Percentiles rank a stretch among this genome's conserved stretches.
These are phyloP conservation scores for Poa annua DNA, from an alignment of 176 grass and related monocot species.

Conservation along the genomic window DNA sequence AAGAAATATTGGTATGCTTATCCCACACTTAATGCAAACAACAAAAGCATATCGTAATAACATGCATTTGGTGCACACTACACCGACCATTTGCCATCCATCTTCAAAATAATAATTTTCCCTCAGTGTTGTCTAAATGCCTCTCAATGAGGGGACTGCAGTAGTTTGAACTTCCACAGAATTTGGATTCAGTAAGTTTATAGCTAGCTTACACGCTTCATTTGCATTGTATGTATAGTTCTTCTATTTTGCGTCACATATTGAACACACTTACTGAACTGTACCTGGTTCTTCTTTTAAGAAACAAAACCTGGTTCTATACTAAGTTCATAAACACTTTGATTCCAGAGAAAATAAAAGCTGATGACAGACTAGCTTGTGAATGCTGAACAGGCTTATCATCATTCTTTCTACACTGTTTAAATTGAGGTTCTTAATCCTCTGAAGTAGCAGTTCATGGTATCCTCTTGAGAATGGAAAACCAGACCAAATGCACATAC, in stretches of 20 bases:
- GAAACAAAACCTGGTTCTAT: slow-evolving; percentile 1
- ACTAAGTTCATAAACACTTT: slow-evolving; percentile 13
- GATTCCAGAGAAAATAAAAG: neutral
- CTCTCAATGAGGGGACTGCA: neutral
- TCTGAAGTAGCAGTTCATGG: neutral
- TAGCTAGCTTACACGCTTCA: neutral
- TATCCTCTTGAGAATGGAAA: neutral
- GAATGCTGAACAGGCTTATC: neutral
- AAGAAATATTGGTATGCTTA: slow-evolving; percentile 92
- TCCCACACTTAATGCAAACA: slow-evolving; percentile 17
- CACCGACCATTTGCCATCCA: neutral
- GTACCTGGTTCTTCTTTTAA: neutral
- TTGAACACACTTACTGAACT: slow-evolving; percentile 6
- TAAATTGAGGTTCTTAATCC: slow-evolving; percentile 11
- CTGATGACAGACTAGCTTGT: neutral
- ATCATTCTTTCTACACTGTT: neutral
- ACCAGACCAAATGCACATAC: neutral
- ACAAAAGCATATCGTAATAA: neutral
- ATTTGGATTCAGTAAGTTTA: neutral
- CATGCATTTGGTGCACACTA: slow-evolving; percentile 3
- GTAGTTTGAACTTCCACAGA: neutral
- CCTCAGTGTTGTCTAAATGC: neutral
- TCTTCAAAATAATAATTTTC: neutral
- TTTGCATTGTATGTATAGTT: neutral
- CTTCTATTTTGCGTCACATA: neutral